Evolutionary conservation across 2,329 filamentous ascomycete species (phyloP).

Genomic region (Aspergillus ibericus): DNA sequence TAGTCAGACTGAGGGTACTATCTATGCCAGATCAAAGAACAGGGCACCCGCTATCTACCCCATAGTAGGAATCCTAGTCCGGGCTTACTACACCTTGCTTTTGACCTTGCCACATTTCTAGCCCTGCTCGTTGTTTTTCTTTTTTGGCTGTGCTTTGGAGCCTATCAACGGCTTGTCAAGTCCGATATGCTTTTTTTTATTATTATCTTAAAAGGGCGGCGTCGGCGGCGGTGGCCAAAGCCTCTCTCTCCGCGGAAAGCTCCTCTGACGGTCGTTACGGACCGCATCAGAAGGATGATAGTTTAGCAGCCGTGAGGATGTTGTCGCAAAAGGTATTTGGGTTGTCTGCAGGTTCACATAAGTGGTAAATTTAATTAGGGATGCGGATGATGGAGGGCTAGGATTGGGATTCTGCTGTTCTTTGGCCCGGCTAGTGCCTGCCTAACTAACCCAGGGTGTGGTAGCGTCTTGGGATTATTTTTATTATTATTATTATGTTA

Average conservation of each 20-base stretch:
- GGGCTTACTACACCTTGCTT: conserved; percentile 7
- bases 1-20: neutral
- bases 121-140: neutral
- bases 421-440: neutral
- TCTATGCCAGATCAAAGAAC: neutral
- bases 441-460: conserved; percentile 1
- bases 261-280: neutral
- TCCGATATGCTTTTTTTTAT: neutral
- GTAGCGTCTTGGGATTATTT: neutral
- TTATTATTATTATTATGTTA: conserved; percentile 5
- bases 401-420: neutral
- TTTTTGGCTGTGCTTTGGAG: neutral
- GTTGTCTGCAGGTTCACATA: neutral
- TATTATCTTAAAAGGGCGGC: neutral
- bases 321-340: neutral
- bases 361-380: conserved; percentile 4
- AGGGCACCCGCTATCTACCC: conserved; percentile 5
- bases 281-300: neutral
- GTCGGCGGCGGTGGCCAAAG: neutral
- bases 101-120: neutral
- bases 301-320: neutral
- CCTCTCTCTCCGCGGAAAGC: neutral
- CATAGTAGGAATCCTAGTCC: conserved; percentile 4
- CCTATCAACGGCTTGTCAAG: neutral
- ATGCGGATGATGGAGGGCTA: conserved; percentile 3